These are phyloP conservation scores for Paraphaeosphaeria sporulosa DNA, from an alignment of 2,329 filamentous ascomycete genomes.

Conservation along the genomic window DNA sequence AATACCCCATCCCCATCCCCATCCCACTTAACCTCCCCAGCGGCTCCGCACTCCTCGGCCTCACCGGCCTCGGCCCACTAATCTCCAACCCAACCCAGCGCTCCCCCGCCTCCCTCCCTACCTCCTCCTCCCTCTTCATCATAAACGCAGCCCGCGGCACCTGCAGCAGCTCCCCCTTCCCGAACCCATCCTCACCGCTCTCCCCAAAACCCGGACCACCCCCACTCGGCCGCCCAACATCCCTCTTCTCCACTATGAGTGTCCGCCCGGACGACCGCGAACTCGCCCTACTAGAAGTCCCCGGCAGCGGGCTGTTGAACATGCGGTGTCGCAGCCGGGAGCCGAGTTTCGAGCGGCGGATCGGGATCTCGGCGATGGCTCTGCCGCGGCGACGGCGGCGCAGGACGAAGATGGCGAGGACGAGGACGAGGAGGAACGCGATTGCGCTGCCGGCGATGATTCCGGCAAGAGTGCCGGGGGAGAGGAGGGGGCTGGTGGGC, in stretches of 20 bases:
- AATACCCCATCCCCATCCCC: constrained; percentile 33
- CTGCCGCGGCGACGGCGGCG: constrained; percentile 17
- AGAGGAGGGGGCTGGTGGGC: constrained; percentile 7
- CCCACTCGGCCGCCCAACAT: constrained; percentile 26
- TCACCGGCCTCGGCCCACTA: constrained; percentile 25
- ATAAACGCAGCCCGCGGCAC: constrained; percentile 30
- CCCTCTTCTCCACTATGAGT: constrained; percentile 16
- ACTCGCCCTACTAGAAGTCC: not conserved
- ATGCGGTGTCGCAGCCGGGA: constrained; percentile 25
- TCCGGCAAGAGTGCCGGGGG: constrained; percentile 25
- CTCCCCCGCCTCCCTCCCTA: constrained; percentile 14
- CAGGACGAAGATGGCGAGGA: constrained; percentile 16
- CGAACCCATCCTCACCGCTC: not conserved
- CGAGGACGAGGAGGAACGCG: constrained; percentile 18
- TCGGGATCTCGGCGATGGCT: constrained; percentile 30
- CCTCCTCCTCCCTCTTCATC: constrained; percentile 16
- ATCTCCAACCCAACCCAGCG: constrained; percentile 21
- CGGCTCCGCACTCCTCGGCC: constrained; percentile 33
- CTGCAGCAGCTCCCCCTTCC: constrained; percentile 25
- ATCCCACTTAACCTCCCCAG: constrained; percentile 36
- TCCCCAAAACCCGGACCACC: too few relatives aligned
- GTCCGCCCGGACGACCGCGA: constrained; percentile 10
- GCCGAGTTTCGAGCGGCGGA: constrained; percentile 30
- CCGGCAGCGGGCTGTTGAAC: constrained; percentile 20
- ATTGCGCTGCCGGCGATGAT: constrained; percentile 21